Base-by-base conservation (phyloP, 164 flowering plant genomes). In the Akebia trifoliata region DNA sequence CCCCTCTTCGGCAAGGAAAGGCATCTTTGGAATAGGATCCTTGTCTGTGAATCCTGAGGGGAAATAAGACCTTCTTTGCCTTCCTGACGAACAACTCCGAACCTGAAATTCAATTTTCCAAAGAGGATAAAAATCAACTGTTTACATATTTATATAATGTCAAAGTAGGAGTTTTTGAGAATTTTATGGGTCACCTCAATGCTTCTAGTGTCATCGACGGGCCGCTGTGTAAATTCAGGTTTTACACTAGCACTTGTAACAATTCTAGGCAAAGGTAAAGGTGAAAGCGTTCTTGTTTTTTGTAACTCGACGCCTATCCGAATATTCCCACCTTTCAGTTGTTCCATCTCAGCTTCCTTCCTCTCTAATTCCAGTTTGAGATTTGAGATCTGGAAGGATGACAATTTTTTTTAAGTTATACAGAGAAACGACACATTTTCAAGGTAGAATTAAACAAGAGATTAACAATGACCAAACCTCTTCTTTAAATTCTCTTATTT, bases 1-100 rank as follows among this genome's bases (percentile, higher is more conserved):
- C 66, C 60, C 74, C 43, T 83, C 87, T 63, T 80, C 85, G 12
- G 67, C 62, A 54, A 58, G 65, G 54, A 73, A 59, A 17, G 75
- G 65, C 57, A 73, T 56, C 68, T 71, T 85, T 8, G 78, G 76
- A 17, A 63, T 38, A n/a, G 17, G 20, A 18, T 88, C 90, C 65
- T 73, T 82, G 63, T 88, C 86, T 15, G 71, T 26, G 24, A 71
- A 59, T 51, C 66, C 75, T 17, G 76, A 65, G 26, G 85, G 86
- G 62, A 84, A 69, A 21, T 77, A 80, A 14, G 76, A 50, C 69
- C 73, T 75, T 63, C 89, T 78, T 53, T 89, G 91, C 74, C 81
- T 89, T 14, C 94, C 94, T 0, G 94, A 77, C 45, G 94, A 86
- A 63, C 80, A 72, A 70, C 89, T 89, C 78, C 86, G 71, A 9